Conservation (phyloP, 805 yeast species). For the Kuraishia cidri region DNA sequence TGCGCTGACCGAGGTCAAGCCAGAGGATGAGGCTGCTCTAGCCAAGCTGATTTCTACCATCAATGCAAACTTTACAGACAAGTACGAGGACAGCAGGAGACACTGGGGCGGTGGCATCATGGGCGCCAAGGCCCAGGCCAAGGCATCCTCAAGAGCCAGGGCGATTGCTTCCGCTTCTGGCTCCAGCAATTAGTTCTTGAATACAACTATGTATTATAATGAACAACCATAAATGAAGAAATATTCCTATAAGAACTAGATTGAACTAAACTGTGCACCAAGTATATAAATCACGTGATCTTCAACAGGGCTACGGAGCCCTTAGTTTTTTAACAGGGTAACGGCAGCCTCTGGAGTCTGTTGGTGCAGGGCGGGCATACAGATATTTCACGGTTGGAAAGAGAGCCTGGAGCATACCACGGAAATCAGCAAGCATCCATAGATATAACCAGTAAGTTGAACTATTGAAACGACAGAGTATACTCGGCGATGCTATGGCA, state of each 20-base stretch:
- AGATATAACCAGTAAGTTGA: no score
- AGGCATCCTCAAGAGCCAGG: slow-evolving; percentile 69
- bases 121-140: slow-evolving; percentile 90
- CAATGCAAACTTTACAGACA: slow-evolving; percentile 86
- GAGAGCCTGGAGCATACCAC: no score
- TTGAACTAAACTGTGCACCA: neutral
- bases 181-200: no score
- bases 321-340: no score
- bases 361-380: no score
- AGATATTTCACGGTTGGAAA: no score
- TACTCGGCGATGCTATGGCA: no score
- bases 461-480: no score
- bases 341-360: no score
- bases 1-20: slow-evolving; percentile 89
- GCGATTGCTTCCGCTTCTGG: slow-evolving; percentile 17
- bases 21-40: slow-evolving; percentile 93
- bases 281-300: neutral
- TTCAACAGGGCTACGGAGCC: neutral
- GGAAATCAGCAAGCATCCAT: no score
- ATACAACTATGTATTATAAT: neutral
- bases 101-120: slow-evolving; percentile 99
- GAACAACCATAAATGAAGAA: neutral
- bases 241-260: neutral
- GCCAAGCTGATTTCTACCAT: slow-evolving; percentile 89
- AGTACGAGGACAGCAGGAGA: slow-evolving; percentile 93